Evolutionary conservation across 129 eudicot genomes (phyloP).

Genomic region (Ambrosia trifida): DNA sequence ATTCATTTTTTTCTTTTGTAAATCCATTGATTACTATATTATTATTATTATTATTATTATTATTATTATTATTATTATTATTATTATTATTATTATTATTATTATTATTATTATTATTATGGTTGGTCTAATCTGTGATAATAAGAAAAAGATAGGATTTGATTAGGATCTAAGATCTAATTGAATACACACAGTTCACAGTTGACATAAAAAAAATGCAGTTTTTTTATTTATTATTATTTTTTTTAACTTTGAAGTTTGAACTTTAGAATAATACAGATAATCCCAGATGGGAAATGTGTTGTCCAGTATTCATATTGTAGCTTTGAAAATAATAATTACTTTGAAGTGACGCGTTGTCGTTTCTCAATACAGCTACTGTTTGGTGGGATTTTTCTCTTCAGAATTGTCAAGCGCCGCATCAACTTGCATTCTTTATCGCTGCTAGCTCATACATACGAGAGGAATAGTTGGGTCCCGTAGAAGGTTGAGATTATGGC

Average conservation of each 20-base stretch:
- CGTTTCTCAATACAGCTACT: not conserved
- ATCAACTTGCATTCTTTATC: too few species aligned
- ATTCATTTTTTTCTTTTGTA: not conserved
- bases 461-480: too few species aligned
- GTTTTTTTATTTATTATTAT: not conserved
- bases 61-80: too few species aligned
- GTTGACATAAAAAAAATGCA: not conserved
- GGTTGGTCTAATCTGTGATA: not conserved
- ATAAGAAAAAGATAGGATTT: conserved; percentile 14
- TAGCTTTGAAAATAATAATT: not conserved
- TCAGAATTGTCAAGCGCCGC: too few species aligned
- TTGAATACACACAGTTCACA: not conserved
- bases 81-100: too few species aligned
- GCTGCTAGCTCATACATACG: too few species aligned
- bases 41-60: too few species aligned
- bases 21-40: not conserved
- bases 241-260: too few species aligned
- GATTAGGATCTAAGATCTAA: conserved; percentile 10
- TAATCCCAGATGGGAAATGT: not conserved
- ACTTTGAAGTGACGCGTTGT: not conserved
- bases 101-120: too few species aligned
- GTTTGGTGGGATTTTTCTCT: too few species aligned
- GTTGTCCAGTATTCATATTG: not conserved
- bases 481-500: too few species aligned
- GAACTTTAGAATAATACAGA: not conserved